Evolutionary conservation across 108 stramenopile genomes (phyloP).

Genomic region (Pseudonitzschia pungens): DNA sequence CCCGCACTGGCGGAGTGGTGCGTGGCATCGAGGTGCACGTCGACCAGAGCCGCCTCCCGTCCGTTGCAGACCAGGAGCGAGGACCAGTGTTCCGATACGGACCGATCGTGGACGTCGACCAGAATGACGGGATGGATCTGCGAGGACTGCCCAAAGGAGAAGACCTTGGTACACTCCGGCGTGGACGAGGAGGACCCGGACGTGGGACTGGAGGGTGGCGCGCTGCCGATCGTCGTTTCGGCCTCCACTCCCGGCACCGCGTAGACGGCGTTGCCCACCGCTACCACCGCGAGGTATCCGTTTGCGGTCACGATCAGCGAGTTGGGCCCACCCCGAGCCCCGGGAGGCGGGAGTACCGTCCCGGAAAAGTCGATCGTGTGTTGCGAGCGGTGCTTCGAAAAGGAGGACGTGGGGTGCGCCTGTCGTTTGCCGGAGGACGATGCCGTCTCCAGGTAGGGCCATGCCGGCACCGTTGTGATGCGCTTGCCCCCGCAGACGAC

Average conservation of each 20-base stretch:
- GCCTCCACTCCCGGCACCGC: conserved; percentile 52
- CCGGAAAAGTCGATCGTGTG: conserved; percentile 28
- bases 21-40: conserved; percentile 39
- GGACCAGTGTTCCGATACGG: conserved; percentile 44
- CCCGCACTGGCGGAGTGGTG: conserved; percentile 12
- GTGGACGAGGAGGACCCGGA: not conserved
- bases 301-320: conserved; percentile 58
- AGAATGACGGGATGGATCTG: conserved; percentile 80
- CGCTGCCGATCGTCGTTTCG: not conserved
- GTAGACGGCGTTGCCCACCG: conserved; percentile 73
- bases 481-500: conserved; percentile 71
- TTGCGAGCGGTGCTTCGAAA: not conserved
- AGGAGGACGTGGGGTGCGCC: not conserved
- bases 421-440: not conserved
- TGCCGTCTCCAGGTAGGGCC: conserved; percentile 38
- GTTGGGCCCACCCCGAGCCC: conserved; percentile 65
- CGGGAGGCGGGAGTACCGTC: conserved; percentile 52
- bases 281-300: conserved; percentile 68
- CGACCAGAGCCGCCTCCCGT: conserved; percentile 75
- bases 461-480: conserved; percentile 19
- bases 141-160: conserved; percentile 68
- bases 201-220: not conserved
- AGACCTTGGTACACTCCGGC: conserved; percentile 46
- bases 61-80: conserved; percentile 68
- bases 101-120: conserved; percentile 44